Evolutionary conservation across 2,329 filamentous ascomycete species (phyloP), one percentile per base, ranked within the genome.

Genomic region (Aspergillus fumigatus): DNA sequence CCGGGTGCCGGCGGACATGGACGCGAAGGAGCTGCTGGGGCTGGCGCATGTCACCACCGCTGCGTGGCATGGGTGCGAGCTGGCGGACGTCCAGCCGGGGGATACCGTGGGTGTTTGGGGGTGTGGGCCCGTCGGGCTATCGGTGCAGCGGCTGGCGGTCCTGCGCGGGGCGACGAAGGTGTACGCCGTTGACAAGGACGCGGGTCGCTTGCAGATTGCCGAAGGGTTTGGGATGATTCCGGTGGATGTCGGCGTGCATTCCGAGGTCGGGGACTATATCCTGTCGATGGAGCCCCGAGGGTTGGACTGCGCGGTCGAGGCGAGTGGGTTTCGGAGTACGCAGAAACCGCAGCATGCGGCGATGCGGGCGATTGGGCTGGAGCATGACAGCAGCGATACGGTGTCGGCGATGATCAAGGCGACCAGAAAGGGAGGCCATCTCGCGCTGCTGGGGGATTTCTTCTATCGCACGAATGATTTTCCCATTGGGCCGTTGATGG

Each of bases 21-120:
- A 62, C 4, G 61, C 69, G 0, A 64, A 67, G 54, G 71, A 71
- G 51, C 57, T 70, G 1, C 65, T 73, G 1, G 68, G 61, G 4
- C 58, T 73, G 4, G 59, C 65, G 2, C 66, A 75, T 43, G 70
- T 73, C 2, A 65, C 65, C 0, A 59, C 67, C 0, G 69, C 72
- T 1, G 69, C 71, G 9, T 73, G 70, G 69, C 68, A 72, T 56
- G 70, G 61, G 23, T 66, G 56, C 11, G 70, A 73, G 54, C 59
- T 71, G 19, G 70, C 67, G 1, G 70, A 69, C 45, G 68, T 73
- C 11, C 51, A 60, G 2, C 51, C 65, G 25, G 70, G 65, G 4
- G 67, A 72, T 52, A 56, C 69, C 32, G 62, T 72, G 1, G 70
- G 64, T 9, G 68, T 72, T 17, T 72, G 70, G 70, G 70, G 70